Evolutionary conservation across 2,329 filamentous ascomycete genomes (phyloP), one percentile per base, ranked within the genome.

Genomic region (Apiospora rasikravindrae): DNA sequence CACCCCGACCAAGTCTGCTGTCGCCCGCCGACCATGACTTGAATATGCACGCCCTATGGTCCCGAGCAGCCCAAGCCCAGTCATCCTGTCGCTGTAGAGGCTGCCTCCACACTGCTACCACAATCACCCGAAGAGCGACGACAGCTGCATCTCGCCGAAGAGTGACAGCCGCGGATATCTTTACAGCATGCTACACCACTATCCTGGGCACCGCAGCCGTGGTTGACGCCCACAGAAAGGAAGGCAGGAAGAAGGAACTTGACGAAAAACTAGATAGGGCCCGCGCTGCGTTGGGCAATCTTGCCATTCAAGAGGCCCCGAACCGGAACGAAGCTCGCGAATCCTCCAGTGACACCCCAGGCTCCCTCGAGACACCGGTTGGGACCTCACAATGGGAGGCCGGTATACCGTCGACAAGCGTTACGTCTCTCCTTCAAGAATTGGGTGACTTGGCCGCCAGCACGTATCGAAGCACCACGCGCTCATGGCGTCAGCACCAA

Each of bases 41-140:
- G 77, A 78, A 76, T 78, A 95, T 94, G 93, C 89, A 89, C 82
- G 86, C 87, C 75, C 80, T 94, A 76, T 92, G 91, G 90, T 90
- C 89, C 81, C 88, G 90, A 83, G 88, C 89, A 83, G 86, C 88
- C 77, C 88, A 88, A 86, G 87, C 86, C 83, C 88, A 88, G 73
- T 77, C 77, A 82, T 86, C 88, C 77, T 92, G 90, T 83, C 87
- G 87, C 82, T 93, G 90, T 83, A 85, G 88, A 76, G 42, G 40
- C 77, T 93, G 90, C 82, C 82, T 88, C 70, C 86, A 87, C 71
- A 83, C 84, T 70, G 79, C 87, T 72, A 83, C 84, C 73, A 81
- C 83, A 64, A 77, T 89, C 73, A 83, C 86, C 73, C 86, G 87
- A 72, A 86, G 86, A 77, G 81, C 86, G 70, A 86, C 88, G 64